Percentiles rank a stretch among this genome's conserved stretches.
Evolutionary conservation across 2,329 filamentous ascomycete species (phyloP).

Genomic region (Clonostachys rosea): DNA sequence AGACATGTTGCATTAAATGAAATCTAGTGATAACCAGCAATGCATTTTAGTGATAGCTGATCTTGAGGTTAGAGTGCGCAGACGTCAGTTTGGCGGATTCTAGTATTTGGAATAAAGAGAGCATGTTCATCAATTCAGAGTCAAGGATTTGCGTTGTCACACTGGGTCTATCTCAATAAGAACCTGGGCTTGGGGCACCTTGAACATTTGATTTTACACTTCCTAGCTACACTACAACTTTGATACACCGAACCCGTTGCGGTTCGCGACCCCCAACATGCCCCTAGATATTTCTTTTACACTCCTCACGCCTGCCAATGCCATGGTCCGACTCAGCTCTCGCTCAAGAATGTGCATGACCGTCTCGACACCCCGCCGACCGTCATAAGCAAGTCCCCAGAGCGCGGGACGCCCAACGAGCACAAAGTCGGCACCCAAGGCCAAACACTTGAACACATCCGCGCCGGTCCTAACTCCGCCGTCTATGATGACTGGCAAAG

Average conservation of each 20-base stretch:
- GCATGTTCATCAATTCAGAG: too few species aligned
- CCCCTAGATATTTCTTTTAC: slow-evolving; percentile 2
- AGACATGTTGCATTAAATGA: too few species aligned
- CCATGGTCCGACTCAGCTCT: slow-evolving; percentile 7
- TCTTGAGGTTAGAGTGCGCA: too few species aligned
- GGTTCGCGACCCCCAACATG: slow-evolving; percentile 2
- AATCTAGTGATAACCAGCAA: too few species aligned
- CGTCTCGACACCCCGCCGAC: slow-evolving; percentile 5
- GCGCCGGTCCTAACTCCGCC: slow-evolving; percentile 15
- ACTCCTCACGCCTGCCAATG: slow-evolving; percentile 3
- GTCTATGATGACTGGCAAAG: slow-evolving; percentile 8
- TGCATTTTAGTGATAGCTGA: too few species aligned
- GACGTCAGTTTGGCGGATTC: too few species aligned
- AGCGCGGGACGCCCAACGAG: slow-evolving; percentile 25
- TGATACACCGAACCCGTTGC: slow-evolving; percentile 6
- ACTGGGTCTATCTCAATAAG: too few species aligned
- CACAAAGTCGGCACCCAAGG: slow-evolving; percentile 14
- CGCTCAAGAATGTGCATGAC: slow-evolving; percentile 7
- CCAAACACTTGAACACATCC: slow-evolving; percentile 17
- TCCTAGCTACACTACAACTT: slow-evolving; percentile 1
- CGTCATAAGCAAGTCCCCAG: slow-evolving; percentile 10
- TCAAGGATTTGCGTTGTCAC: too few species aligned
- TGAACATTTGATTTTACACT: too few species aligned
- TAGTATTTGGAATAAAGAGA: too few species aligned
- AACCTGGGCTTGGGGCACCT: too few species aligned